Conservation (phyloP, 108 stramenopile species). For the Nannochloropsis gaditana region DNA sequence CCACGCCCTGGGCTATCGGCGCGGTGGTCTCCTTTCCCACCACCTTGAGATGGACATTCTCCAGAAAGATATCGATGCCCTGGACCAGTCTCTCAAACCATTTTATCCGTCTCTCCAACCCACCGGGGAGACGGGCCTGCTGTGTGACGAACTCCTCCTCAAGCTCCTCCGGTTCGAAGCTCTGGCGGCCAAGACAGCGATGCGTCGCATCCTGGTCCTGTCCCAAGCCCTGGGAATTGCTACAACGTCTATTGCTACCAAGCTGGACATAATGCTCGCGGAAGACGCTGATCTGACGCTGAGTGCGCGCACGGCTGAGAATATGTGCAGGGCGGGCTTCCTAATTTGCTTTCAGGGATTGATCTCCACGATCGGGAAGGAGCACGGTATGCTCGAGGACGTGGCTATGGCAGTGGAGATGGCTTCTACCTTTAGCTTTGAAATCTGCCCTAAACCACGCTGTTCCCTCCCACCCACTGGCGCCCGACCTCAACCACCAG, state of each 20-base stretch:
- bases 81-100: background rate
- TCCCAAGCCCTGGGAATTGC: conserved; percentile 17
- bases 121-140: background rate
- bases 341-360: conserved; percentile 11
- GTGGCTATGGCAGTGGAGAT: background rate
- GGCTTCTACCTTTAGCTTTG: background rate
- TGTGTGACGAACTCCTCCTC: background rate
- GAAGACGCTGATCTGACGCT: background rate
- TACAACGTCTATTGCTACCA: background rate
- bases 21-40: conserved; percentile 19
- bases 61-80: background rate
- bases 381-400: conserved; percentile 19
- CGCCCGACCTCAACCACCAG: background rate
- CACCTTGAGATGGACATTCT: background rate
- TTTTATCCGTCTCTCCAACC: background rate
- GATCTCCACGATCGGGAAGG: background rate
- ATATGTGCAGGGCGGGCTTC: background rate
- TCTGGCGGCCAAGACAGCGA: background rate
- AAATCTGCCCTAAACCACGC: background rate
- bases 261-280: background rate
- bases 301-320: background rate
- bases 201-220: background rate
- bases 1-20: background rate
- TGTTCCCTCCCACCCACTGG: background rate
- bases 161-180: conserved; percentile 9